phyloP scores from a whole-genome alignment of 1,139 yeast genomes.

The Pichia sp. region DNA sequence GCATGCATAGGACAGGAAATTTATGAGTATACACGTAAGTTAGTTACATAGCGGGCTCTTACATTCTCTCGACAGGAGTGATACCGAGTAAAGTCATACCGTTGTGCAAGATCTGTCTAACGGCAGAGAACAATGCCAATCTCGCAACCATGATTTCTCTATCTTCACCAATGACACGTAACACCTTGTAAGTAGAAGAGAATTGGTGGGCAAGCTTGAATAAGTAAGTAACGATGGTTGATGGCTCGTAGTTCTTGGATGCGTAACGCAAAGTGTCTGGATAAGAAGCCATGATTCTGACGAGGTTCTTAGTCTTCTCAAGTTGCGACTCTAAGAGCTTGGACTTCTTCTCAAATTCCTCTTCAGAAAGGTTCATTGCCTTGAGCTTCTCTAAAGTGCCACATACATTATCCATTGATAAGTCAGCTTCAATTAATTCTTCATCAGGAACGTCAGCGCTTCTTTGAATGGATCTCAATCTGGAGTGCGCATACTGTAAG shows the following conservation, averaged over 20 bases:
- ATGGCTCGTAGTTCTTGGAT: conserved; percentile 80
- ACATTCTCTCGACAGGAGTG: conserved; percentile 99
- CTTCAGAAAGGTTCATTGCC: conserved; percentile 34
- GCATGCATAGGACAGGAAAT: no score
- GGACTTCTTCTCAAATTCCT: conserved; percentile 23
- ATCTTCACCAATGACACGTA: conserved; percentile 98
- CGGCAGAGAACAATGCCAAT: conserved; percentile 84
- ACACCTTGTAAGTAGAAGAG: conserved; percentile 87
- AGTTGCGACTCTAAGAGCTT: conserved; percentile 21
- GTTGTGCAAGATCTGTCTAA: conserved; percentile 82
- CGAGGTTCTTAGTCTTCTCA: conserved; percentile 41
- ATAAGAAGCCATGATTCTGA: conserved; percentile 79
- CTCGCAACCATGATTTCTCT: conserved; percentile 85
- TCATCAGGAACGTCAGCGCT: conserved; percentile 46
- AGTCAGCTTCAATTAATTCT: conserved; percentile 55
- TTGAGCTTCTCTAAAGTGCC: conserved; percentile 48
- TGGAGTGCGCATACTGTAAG: conserved; percentile 96
- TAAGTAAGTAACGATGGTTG: conserved; percentile 89
- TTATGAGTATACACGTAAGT: no score
- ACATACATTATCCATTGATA: conserved; percentile 47
- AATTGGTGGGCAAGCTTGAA: conserved; percentile 91
- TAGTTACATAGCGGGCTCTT: no score
- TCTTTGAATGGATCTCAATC: conserved; percentile 92
- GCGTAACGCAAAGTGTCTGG: conserved; percentile 90
- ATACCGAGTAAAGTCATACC: conserved; percentile 90